A percentile compares a stretch with the other conserved stretches of the same genome.
Conservation (phyloP, 2,329 filamentous ascomycete species). For the Fusarium azukiicola region DNA sequence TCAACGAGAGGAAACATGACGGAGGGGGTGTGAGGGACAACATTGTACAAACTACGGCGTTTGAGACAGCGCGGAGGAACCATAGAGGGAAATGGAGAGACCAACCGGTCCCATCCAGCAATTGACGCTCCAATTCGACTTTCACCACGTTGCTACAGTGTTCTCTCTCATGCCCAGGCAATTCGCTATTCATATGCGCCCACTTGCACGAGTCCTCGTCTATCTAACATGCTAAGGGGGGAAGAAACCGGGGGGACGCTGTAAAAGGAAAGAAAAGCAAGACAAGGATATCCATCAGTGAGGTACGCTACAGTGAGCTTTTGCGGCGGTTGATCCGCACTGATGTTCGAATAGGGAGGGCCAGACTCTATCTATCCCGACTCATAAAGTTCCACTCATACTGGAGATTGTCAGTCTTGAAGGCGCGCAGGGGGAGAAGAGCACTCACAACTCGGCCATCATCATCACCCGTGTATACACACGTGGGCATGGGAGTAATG, state of each 20-base stretch:
- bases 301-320: constrained; percentile 36
- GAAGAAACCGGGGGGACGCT: constrained; percentile 39
- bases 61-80: constrained; percentile 42
- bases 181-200: constrained; percentile 43
- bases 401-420: constrained; percentile 59
- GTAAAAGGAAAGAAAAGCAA: constrained; percentile 36
- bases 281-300: background rate
- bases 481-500: constrained; percentile 89
- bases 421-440: background rate
- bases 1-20: constrained; percentile 35
- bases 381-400: constrained; percentile 83
- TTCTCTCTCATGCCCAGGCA: constrained; percentile 27
- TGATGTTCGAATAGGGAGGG: constrained; percentile 41
- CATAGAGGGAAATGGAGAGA: constrained; percentile 47
- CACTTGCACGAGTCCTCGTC: constrained; percentile 33
- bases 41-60: constrained; percentile 56
- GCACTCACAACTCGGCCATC: constrained; percentile 89
- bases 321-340: constrained; percentile 44
- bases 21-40: constrained; percentile 25
- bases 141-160: constrained; percentile 28
- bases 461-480: constrained; percentile 97
- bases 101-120: constrained; percentile 46
- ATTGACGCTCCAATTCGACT: constrained; percentile 55
- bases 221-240: constrained; percentile 40
- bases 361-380: constrained; percentile 74